Conservation (phyloP, 768 basidiomycete species). For the Calocybe gangraenosa region DNA sequence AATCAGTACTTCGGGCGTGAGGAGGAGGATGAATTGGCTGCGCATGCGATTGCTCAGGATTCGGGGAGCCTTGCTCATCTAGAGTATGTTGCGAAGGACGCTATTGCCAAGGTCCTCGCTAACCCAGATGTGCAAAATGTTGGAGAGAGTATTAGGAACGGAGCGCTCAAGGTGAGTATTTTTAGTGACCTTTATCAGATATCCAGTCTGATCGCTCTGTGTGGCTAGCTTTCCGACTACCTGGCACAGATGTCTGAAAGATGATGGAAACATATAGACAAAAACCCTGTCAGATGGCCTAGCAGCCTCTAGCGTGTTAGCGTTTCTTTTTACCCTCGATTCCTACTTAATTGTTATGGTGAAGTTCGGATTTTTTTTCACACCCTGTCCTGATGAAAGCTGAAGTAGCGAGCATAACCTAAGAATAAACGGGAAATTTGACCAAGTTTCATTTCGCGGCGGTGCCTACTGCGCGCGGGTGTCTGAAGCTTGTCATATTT, state of each 20-base stretch:
- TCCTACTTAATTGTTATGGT: too few species aligned
- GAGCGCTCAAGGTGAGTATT: conserved; percentile 69
- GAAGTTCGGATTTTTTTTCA: too few species aligned
- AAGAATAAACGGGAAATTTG: too few species aligned
- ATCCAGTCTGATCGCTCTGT: background rate
- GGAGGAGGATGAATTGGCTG: conserved; percentile 64
- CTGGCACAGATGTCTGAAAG: conserved; percentile 63
- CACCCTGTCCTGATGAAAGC: too few species aligned
- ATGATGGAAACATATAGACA: conserved; percentile 12
- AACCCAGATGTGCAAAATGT: conserved; percentile 88
- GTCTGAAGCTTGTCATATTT: too few species aligned
- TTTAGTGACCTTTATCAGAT: conserved; percentile 3
- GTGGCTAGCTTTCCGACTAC: conserved; percentile 54
- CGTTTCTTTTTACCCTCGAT: too few species aligned
- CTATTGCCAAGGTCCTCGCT: conserved; percentile 65
- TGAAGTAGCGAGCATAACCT: too few species aligned
- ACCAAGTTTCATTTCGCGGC: too few species aligned
- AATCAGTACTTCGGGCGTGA: conserved; percentile 95
- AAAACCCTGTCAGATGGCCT: too few species aligned
- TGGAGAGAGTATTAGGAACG: conserved; percentile 71
- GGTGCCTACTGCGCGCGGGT: too few species aligned
- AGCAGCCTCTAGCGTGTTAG: too few species aligned
- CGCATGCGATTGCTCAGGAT: conserved; percentile 26
- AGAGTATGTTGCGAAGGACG: conserved; percentile 69
- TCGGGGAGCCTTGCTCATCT: conserved; percentile 59